Base-by-base conservation (phyloP, 192 early-diverging fungal genomes). In the Coemansia sp. region DNA sequence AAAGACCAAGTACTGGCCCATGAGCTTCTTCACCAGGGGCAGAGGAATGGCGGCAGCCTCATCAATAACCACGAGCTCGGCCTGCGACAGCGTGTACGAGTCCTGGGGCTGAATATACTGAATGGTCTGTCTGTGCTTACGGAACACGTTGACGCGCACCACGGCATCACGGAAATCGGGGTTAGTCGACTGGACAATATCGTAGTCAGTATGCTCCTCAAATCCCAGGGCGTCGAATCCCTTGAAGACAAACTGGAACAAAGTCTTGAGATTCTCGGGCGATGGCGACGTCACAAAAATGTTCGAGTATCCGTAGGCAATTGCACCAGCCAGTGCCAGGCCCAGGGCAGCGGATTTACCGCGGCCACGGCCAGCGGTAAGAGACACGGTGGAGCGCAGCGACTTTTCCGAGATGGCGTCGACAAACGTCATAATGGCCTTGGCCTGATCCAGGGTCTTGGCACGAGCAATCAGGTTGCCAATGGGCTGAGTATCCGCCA, bases 241-340 rank as follows among this genome's bases (percentile, higher is more conserved):
- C 77, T 95, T 94, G 86, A 99, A 97, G 6, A 99, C 85, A 84
- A 97, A 97, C 83, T 97, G 93, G 67, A 99, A 99, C 35, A 99
- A 83, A 6, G 97, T 99, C 73, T 96, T 96, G 72, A 99, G 90
- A 72, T 99, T 99, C 76, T 97, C 95, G 26, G 97, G 95, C 59
- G 88, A 89, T 24, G 97, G 97, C 14, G 95, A 96, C 2, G 97
- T 97, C 67, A 99, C 92, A 84, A 99, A 99, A 65, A 99, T 95
- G 80, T 99, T 99, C 62, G 93, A 94, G 82, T 99, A 99, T 34
- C 97, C 97, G 80, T 95, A 97, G 0, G 95, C 92, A n/a, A 99
- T 86, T 13, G 97, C 97, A 1, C 94, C 89, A 16, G 95, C 94
- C 71, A 99, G 92, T 18, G 95, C 86, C 45, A 99, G 87, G 10